Evolutionary conservation across 345 rosid species (phyloP), one percentile per base, ranked within the genome.

Genomic region (Theobroma cacao): DNA sequence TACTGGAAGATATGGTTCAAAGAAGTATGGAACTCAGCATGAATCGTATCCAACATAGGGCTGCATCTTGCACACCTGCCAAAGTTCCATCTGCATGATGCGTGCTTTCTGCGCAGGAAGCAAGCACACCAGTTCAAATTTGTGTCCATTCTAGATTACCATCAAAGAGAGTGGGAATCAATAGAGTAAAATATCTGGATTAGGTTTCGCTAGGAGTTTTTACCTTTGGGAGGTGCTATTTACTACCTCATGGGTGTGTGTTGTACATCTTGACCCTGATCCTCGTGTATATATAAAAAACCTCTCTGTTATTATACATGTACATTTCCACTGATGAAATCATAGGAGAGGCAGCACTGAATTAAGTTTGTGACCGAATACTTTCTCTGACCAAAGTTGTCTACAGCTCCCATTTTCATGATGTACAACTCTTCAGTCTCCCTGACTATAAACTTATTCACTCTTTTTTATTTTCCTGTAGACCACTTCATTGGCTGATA

Each of bases 1-100:
- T 90, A 66, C 80, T 92, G 22, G 89, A 88, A 73, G 93, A 90
- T 80, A 89, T 91, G 92, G 94, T 89, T 76, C 91, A 88, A 77
- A 89, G 90, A 85, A 90, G 93, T 47, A 92, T 88, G 86, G 91
- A 90, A 81, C 85, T 86, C 55, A 89, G 86, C 87, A 82, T 86
- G 86, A 86, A 79, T 68, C 77, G 80, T 69, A 80, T 88, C 74
- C 86, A 86, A 74, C 85, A 67, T n/a, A 75, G 70, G 74, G 86
- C 85, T 66, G 75, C 78, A 55, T 79, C 91, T 10, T 88, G 86
- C 74, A 75, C 85, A 61, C 78, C 82, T 33, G 77, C 88, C 18
- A 74, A 82, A 75, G 66, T 72, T 70, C 64, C 85, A 45, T 80
- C 87, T 34, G 45, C 78, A 1, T 80, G 84, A 85, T 17, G 22